A percentile compares a stretch with the other conserved stretches of the same genome.
Conservation (phyloP, 2,329 filamentous ascomycete species). For the Trichoderma koningiopsis region DNA sequence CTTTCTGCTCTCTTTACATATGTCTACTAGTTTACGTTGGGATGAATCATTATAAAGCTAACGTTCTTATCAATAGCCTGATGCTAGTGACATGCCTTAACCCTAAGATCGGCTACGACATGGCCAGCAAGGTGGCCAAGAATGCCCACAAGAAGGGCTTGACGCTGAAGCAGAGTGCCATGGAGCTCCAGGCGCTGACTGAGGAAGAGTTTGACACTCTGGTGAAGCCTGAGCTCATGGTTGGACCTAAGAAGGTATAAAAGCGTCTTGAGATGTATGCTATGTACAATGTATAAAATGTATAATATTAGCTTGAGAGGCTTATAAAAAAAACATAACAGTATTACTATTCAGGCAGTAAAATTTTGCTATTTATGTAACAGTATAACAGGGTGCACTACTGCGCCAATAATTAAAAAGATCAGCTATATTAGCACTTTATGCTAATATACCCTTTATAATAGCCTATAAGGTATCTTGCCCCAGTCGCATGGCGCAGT, state of each 20-base stretch:
- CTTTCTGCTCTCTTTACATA: conserved; percentile 17
- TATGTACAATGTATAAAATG: not conserved
- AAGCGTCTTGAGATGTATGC: not conserved
- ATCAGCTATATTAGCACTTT: too few relatives aligned
- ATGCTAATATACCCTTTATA: too few relatives aligned
- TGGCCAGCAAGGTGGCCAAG: conserved; percentile 96
- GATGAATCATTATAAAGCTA: not conserved
- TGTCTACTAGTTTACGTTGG: not conserved
- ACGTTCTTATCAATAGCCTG: conserved; percentile 57
- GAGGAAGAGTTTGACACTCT: conserved; percentile 87
- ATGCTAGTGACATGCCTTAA: conserved; percentile 99
- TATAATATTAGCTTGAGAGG: not conserved
- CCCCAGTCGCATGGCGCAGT: too few relatives aligned
- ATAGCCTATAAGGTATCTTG: too few relatives aligned
- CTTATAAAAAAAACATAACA: not conserved
- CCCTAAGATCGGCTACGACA: conserved; percentile 95
- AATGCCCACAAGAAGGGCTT: conserved; percentile 98
- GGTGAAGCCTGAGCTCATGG: conserved; percentile 93
- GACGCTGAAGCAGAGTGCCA: conserved; percentile 88
- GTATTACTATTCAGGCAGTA: too few relatives aligned
- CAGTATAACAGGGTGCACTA: too few relatives aligned
- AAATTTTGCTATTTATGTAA: too few relatives aligned
- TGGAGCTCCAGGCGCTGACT: conserved; percentile 88
- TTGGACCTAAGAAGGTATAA: conserved; percentile 59
- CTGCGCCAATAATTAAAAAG: too few relatives aligned